Evolutionary conservation across 179 eudicot genomes (phyloP).

Genomic region (Silene noctiflora): DNA sequence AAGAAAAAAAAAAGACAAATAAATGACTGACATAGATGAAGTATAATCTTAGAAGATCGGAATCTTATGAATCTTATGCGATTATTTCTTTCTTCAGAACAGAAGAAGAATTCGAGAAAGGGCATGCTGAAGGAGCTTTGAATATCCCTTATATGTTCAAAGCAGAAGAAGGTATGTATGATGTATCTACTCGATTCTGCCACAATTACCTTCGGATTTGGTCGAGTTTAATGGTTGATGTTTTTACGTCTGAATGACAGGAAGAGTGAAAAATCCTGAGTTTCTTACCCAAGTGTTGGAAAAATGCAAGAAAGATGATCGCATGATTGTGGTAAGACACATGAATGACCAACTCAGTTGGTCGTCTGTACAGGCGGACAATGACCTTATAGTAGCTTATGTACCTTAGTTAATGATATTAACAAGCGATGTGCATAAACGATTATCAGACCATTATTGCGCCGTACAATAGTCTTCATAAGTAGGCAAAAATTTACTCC

Average conservation of each 20-base stretch:
- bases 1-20: too few relatives aligned
- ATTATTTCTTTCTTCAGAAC: slow-evolving; percentile 30
- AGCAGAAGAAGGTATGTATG: slow-evolving; percentile 37
- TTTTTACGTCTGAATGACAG: slow-evolving; percentile 22
- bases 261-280: slow-evolving; percentile 45
- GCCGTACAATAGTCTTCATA: too few relatives aligned
- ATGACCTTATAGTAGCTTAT: too few relatives aligned
- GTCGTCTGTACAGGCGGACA: too few relatives aligned
- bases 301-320: slow-evolving; percentile 37
- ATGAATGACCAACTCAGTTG: too few relatives aligned
- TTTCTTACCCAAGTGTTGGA: slow-evolving; percentile 40
- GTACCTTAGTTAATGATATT: too few relatives aligned
- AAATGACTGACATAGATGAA: too few relatives aligned
- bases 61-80: too few relatives aligned
- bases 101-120: slow-evolving; percentile 44
- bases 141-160: slow-evolving; percentile 60
- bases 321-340: slow-evolving; percentile 42
- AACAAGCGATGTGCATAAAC: too few relatives aligned
- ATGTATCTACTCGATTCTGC: too few relatives aligned
- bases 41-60: too few relatives aligned
- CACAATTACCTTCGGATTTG: background rate
- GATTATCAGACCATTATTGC: too few relatives aligned
- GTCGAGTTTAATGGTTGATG: background rate
- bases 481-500: background rate
- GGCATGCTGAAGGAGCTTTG: slow-evolving; percentile 50